Base-by-base conservation (phyloP, 192 early-diverging fungal genomes). In the Backusella psychrophila region DNA sequence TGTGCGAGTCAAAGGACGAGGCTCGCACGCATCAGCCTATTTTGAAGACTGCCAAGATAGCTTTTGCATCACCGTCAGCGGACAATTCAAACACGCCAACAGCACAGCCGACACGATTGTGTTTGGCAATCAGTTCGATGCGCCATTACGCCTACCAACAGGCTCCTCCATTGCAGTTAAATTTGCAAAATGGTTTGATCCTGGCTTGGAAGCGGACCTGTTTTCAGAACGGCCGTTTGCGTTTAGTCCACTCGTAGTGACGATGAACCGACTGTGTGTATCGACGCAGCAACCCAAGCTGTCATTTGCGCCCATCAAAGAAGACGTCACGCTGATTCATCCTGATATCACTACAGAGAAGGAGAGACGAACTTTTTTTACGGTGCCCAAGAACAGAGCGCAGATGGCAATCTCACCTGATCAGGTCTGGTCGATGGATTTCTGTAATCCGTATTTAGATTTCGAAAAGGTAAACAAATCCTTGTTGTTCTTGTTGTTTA, bases 51-150 rank as follows among this genome's bases (percentile, higher is more conserved):
- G 86, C 49, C 82, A 84, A 31, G 81, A 92, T 67, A 80, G 88
- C 29, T 93, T 92, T 81, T 91, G 91, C 41, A 84, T 96, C 29
- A 92, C 94, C 74, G 77, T 94, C 31, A 87, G 83, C 21, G 91
- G 90, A 31, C 82, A 91, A n/a, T 96, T 94, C 81, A 92, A 91
- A 80, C 82, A 89, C 72, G 76, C 89, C 72, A 84, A 86, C 82
- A 11, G 8, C 8, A 78, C 85, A 4, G 87, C 88, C 12, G 87
- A 91, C 68, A 88, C 93, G 38, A 85, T 95, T 9, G 75, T 95
- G 7, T 96, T 94, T 84, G 94, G 94, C 14, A 90, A 91, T 63
- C 86, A 89, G 68, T 96, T 96, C 75, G 91, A 93, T 72, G 69
- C 82, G 19, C 92, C 92, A 52, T 78, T 94, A 21, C 79, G 84